Evolutionary conservation across 345 rosid genomes (phyloP), one percentile per base, ranked within the genome.

Genomic region (Salix caprea): DNA sequence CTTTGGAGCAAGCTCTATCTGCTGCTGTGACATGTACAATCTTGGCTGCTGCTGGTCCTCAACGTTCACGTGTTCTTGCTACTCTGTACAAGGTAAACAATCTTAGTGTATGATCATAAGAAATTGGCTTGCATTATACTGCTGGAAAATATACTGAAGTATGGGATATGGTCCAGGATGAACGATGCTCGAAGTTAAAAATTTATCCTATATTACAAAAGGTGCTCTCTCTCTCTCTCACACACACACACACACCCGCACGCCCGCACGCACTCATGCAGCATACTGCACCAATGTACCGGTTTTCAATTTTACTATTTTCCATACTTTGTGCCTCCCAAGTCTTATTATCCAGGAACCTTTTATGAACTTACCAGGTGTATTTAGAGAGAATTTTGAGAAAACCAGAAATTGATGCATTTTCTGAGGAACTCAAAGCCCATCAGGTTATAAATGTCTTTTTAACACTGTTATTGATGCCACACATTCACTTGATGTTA

Each of bases 41-140:
- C 81, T 85, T 93, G 87, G 99, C 97, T 82, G 99, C 92, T 80
- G 99, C 98, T 0, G 98, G 98, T 83, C 99, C 99, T 84, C 99
- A 89, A 77, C 91, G 96, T 24, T 96, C 99, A 71, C 91, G 97
- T 85, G 97, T 92, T 72, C 97, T 93, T 74, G 98, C 98, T 28
- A 92, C 94, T 75, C 79, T 91, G 64, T 90, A 96, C 83, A 93
- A 93, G 85, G 98, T 93, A 88, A 81, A n/a, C 30, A 32, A 58
- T 16, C 67, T 37, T 71, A 66, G 34, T 37, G 77, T 21, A 56
- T 42, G 37, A n/a, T 23, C 44, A 13, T 72, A 44, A 21, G 72
- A 69, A 52, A 32, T 24, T 60, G 14, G 8, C 52, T 73, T 75
- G 36, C 37, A 37, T 54, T 44, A 37, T 65, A 58, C 32, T 62